Evolutionary conservation across 768 basidiomycete species (phyloP).

Genomic region (Daedaleopsis sinensis): DNA sequence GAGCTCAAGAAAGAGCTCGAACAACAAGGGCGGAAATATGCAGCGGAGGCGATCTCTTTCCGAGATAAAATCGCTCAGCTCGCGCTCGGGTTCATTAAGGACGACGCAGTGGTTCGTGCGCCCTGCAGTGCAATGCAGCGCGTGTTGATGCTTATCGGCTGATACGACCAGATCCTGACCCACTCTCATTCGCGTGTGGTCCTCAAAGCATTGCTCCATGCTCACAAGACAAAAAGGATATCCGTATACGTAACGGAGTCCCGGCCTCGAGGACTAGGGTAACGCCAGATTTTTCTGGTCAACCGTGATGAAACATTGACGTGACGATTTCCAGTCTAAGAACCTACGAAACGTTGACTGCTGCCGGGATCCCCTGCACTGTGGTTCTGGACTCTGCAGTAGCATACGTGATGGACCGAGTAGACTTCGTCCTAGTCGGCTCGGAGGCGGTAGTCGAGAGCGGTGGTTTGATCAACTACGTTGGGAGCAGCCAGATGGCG

Average conservation of each 20-base stretch:
- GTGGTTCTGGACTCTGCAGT: conserved; percentile 96
- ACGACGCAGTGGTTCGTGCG: conserved; percentile 78
- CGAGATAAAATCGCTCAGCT: conserved; percentile 88
- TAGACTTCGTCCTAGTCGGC: conserved; percentile 94
- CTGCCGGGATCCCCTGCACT: conserved; percentile 92
- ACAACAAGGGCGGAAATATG: conserved; percentile 78
- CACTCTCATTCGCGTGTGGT: conserved; percentile 98
- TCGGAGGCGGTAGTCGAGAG: conserved; percentile 98
- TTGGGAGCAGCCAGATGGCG: conserved; percentile 96
- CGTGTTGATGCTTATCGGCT: conserved; percentile 14
- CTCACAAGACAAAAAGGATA: conserved; percentile 90
- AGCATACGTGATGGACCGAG: conserved; percentile 95
- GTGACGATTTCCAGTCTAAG: conserved; percentile 63
- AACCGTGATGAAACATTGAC: conserved; percentile 9
- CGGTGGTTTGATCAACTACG: conserved; percentile 88
- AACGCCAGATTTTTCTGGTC: conserved; percentile 32
- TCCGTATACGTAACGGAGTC: conserved; percentile 98
- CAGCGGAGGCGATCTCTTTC: conserved; percentile 78
- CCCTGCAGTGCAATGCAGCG: conserved; percentile 16
- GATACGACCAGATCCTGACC: conserved; percentile 76
- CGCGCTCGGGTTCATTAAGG: conserved; percentile 91
- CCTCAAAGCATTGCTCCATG: conserved; percentile 87
- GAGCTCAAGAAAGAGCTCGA: conserved; percentile 85
- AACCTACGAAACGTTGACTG: conserved; percentile 85
- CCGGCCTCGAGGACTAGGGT: conserved; percentile 88